A percentile compares a stretch with the other conserved stretches of the same genome.
Conservation (phyloP, 2,329 filamentous ascomycete genomes). For the Tolypocladium pustulatum region DNA sequence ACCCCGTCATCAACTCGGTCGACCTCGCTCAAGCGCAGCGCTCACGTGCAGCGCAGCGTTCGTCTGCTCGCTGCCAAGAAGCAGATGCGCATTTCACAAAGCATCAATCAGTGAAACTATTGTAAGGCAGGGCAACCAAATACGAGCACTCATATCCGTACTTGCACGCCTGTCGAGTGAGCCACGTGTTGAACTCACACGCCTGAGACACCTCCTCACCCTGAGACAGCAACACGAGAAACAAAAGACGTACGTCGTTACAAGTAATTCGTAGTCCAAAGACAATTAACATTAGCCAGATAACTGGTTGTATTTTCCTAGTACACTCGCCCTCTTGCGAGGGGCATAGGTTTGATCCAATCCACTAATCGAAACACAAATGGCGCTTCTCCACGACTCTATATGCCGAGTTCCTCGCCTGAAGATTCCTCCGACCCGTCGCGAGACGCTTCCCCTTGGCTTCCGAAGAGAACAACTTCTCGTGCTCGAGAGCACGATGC, state of each 20-base stretch:
- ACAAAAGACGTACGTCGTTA: background rate
- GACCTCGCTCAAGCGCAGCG: background rate
- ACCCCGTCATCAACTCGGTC: background rate
- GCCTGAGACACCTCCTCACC: background rate
- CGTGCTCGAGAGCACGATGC: background rate
- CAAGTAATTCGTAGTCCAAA: background rate
- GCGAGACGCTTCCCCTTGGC: background rate
- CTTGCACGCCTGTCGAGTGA: background rate
- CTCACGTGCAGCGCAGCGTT: background rate
- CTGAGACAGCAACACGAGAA: background rate
- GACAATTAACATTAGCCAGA: slow-evolving; percentile 11
- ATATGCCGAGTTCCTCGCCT: background rate
- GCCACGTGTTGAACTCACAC: background rate
- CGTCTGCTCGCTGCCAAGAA: background rate
- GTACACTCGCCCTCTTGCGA: slow-evolving; percentile 4
- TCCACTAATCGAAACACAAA: slow-evolving; percentile 1
- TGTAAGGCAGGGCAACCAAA: background rate
- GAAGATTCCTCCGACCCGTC: background rate
- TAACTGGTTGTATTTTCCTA: slow-evolving; percentile 10
- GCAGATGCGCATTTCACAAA: too few relatives aligned
- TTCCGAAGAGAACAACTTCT: background rate
- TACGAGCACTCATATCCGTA: too few relatives aligned
- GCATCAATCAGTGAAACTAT: too few relatives aligned
- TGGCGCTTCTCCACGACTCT: background rate
- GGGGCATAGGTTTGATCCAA: slow-evolving; percentile 2